These are phyloP conservation scores for Ceratocystis colombiana DNA, from an alignment of 2,329 filamentous ascomycete species.

Conservation along the genomic window DNA sequence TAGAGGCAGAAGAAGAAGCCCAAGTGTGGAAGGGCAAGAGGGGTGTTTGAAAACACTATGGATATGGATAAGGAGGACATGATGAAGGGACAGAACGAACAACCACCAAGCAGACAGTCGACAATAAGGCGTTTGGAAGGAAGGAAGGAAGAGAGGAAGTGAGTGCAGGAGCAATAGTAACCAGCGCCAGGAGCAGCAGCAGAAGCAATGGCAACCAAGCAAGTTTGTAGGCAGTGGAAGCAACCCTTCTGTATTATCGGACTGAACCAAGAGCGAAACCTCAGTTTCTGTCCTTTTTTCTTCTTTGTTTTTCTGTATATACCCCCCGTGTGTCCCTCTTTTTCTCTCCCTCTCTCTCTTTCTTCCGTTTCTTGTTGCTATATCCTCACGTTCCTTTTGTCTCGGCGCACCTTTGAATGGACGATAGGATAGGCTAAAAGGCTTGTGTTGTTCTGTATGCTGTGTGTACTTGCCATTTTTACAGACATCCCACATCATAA, in stretches of 20 bases:
- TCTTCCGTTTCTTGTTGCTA: constrained; percentile 8
- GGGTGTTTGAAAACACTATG: constrained; percentile 2
- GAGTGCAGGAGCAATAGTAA: background rate
- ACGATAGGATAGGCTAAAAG: background rate
- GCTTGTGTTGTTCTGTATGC: constrained; percentile 1
- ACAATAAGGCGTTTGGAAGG: constrained; percentile 1
- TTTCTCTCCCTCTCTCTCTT: background rate
- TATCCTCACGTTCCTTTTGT: constrained; percentile 7
- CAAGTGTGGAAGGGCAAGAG: background rate
- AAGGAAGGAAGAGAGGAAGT: constrained; percentile 7
- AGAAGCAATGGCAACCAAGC: background rate
- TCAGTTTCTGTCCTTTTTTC: constrained; percentile 1
- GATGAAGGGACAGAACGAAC: background rate
- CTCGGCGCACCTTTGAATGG: constrained; percentile 3
- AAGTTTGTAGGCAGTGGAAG: background rate
- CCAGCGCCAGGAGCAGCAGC: background rate
- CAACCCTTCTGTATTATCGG: background rate
- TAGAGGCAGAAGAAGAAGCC: background rate
- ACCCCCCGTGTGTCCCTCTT: constrained; percentile 10
- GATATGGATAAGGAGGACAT: background rate
- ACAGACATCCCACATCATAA: background rate
- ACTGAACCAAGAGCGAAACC: constrained; percentile 9
- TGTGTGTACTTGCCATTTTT: constrained; percentile 1
- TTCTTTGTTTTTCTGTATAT: constrained; percentile 11
- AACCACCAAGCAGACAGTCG: background rate